Evolutionary conservation across 257 asterid genomes (phyloP), one percentile per base, ranked within the genome.

Genomic region (Echites panduratus): DNA sequence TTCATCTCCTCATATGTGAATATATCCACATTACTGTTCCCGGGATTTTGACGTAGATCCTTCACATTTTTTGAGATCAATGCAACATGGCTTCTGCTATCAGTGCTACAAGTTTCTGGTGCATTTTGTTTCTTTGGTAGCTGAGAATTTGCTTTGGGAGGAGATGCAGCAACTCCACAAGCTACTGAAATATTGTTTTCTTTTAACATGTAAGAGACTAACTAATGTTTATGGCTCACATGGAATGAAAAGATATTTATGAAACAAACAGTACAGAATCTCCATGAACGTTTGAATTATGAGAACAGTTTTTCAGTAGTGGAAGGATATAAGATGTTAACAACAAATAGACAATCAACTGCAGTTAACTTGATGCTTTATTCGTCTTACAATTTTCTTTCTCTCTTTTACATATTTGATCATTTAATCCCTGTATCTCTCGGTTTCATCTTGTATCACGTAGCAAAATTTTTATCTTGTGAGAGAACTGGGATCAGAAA

Each of bases 1-100:
- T 84, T 86, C 99, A 91, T 94, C 88, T 94, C 98, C 75, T 89
- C 96, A 73, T 94, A 94, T 0, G 93, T 82, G 79, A 91, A 94
- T 62, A 91, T 84, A 82, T 89, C 97, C 65, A 94, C 87, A 78
- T 94, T 87, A 50, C 90, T 80, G 76, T 82, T 86, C 52, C 91
- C 95, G 2, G 97, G 84, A 82, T 82, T 85, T 75, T 82, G 83
- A 13, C 97, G 90, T 58, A 94, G 84, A 82, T 91, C 99, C 78
- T 79, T 87, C 38, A 94, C 86, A 80, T 87, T 83, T 77, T 76
- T 89, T 5, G 97, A 88, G 44, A 89, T 81, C 52, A 89, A 81
- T 76, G 82, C 87, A 22, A 80, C 71, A 5, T 74, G 76, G 61
- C 65, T 87, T 66, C 85, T 78, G 53, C 78, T 76, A 38, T 68